A percentile compares a stretch with the other conserved stretches of the same genome.
phyloP scores from a whole-genome alignment of 495 filamentous ascomycete species.

The Daldinia decipiens region DNA sequence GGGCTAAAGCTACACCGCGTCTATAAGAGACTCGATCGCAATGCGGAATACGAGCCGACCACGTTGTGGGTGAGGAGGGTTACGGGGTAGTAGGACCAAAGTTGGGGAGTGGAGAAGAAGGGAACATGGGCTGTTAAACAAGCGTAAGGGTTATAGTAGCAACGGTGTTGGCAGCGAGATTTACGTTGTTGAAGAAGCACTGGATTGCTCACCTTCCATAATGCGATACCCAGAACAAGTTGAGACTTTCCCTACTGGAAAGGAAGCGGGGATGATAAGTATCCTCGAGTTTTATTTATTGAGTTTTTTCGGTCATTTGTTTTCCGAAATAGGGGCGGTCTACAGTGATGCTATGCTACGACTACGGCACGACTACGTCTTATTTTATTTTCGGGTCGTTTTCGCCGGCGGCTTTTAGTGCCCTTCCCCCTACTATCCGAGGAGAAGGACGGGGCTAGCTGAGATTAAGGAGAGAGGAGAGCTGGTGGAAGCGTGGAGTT shows the following conservation, averaged over 20 bases:
- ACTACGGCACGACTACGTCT: conserved; percentile 1
- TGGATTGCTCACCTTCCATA: background rate
- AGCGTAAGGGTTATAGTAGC: background rate
- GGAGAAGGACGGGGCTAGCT: background rate
- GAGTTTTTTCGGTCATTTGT: conserved; percentile 6
- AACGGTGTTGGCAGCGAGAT: background rate
- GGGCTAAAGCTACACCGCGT: conserved; percentile 84
- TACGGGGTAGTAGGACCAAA: conserved; percentile 47
- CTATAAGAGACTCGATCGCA: conserved; percentile 76
- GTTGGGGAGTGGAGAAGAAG: background rate
- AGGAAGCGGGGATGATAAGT: background rate
- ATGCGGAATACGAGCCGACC: conserved; percentile 71
- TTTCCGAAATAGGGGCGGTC: conserved; percentile 17
- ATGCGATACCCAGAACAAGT: background rate
- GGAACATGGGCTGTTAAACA: background rate
- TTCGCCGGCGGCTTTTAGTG: background rate
- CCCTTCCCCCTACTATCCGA: background rate
- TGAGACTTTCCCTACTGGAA: background rate
- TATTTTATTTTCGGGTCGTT: background rate
- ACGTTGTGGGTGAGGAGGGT: conserved; percentile 84
- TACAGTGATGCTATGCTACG: conserved; percentile 11
- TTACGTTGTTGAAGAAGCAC: background rate
- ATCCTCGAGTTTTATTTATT: conserved; percentile 4
- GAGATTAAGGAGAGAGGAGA: background rate
- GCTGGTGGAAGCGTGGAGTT: conserved; percentile 32